Base-by-base conservation (phyloP, 169 alveolate genomes). In the Eimeria necatrix region DNA sequence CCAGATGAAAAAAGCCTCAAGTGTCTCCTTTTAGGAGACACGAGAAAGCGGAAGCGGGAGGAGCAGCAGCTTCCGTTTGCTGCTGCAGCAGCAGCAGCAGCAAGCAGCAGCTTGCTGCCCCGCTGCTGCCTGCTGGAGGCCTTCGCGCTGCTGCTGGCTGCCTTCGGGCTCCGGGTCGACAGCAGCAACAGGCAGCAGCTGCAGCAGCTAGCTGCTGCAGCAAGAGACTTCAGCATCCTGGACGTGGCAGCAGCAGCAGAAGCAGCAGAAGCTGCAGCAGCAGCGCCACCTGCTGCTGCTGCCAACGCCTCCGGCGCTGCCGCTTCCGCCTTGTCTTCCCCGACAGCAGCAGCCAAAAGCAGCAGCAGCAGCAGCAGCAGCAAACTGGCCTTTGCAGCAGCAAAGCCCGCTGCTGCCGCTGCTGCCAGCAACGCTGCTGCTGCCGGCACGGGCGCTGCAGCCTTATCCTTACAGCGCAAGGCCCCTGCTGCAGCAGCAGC, bases 121-220 rank as follows among this genome's bases (percentile, higher is more conserved):
- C 83, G 83, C 83, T 71, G 83, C 83, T 71, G 83, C 83, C 49
- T 71, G 4, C 83, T 71, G 46, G 51, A 71, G 83, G 83, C 83
- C 12, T 32, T 71, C 16, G 83, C 83, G 16, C 49, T 71, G 83
- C 83, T 71, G 83, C 51, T 71, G 41, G 83, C 83, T 71, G 46
- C 83, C 22, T 32, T 22, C 83, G 83, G 83, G 14, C 51, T 71
- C 18, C 16, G 16, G 83, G 83, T 48, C 12, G 83, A 71, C 53
- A 32, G 49, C 53, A 7, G 53, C 53, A 71, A 41, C 51, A 71
- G 83, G 83, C 16, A 71, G 83, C 83, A 24, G 49, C 83, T 71
- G 83, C 83, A 71, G n/a, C n/a, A n/a, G n/a, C n/a, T n/a, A n/a
- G n/a, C n/a, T n/a, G n/a, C n/a, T n/a, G n/a, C n/a, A n/a, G 46